Base-by-base conservation (phyloP, 345 rosid species). In the Ricinus communis region DNA sequence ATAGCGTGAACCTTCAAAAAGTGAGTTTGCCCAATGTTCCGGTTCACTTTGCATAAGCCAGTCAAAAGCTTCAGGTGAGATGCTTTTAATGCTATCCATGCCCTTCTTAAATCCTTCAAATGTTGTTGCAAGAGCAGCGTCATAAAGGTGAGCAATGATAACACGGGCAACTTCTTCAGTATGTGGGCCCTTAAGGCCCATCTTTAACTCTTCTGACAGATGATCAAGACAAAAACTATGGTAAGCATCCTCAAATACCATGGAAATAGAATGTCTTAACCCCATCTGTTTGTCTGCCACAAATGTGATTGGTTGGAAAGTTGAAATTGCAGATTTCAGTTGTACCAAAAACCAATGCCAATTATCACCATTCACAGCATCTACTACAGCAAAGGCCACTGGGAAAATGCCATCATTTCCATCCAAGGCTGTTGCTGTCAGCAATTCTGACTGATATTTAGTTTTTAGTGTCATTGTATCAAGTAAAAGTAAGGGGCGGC, bases 191-290 rank as follows among this genome's bases (percentile, higher is more conserved):
- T 62, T 52, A 19, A 81, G 77, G 67, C 62, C 76, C 58, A 25
- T 59, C 55, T 71, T 74, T 30, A 84, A 65, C 71, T 75, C 84
- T 63, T 81, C 84, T 0, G 73, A 31, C 40, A 84, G 77, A 65
- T 71, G 65, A 57, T 69, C 61, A 16, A 76, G 55, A 62, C 79
- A 70, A 60, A 57, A 76, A 58, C 71, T 66, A 30, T 76, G 71
- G 63, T 57, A 61, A 31, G 79, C 71, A 59, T 71, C 63, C 71
- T 70, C 71, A 60, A 71, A 76, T 21, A 66, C 62, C 68, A 58
- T 30, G 10, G 53, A 21, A 28, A 76, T 71, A 5, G 67, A 71
- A 36, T 71, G 74, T 59, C 69, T 59, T 31, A 76, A 40, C 0
- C 68, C 79, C 58, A 63, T 45, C 70, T 56, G 63, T 40, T 62